Conservation (phyloP, 2,329 filamentous ascomycete genomes). For the Trichoderma endophyticum region DNA sequence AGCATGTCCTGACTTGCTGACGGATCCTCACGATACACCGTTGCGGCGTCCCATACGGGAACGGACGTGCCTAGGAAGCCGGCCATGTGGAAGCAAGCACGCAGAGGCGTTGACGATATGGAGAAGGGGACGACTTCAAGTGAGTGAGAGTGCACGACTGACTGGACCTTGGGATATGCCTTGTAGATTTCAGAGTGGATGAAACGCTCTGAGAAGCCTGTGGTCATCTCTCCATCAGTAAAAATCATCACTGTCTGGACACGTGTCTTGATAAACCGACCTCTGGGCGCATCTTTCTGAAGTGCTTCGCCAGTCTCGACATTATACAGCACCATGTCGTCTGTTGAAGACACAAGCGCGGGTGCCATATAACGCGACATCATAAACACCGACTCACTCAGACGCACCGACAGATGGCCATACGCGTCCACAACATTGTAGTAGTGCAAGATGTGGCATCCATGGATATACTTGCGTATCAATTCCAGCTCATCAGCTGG, state of each 20-base stretch:
- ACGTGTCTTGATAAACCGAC: neutral
- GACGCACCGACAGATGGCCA: neutral
- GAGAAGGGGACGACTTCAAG: conserved; percentile 12
- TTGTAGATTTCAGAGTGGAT: conserved; percentile 12
- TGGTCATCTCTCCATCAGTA: neutral
- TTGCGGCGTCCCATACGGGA: conserved; percentile 1
- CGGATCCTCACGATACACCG: neutral
- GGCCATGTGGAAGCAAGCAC: conserved; percentile 11
- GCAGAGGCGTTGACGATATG: neutral
- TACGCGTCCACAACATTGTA: conserved; percentile 8
- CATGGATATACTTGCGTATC: conserved; percentile 7
- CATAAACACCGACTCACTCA: conserved; percentile 11
- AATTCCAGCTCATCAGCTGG: neutral
- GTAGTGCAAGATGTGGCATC: conserved; percentile 10
- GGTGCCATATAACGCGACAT: conserved; percentile 13
- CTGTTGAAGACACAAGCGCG: neutral
- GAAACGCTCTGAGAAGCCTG: conserved; percentile 10
- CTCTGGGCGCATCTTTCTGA: neutral
- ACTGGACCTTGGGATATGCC: neutral
- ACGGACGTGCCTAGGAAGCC: conserved; percentile 5
- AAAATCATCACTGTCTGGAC: too few relatives aligned
- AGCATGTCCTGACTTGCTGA: conserved; percentile 2
- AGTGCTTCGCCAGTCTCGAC: conserved; percentile 9
- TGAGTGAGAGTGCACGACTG: conserved; percentile 1
- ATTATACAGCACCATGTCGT: conserved; percentile 5